phyloP scores from a whole-genome alignment of 2,329 filamentous ascomycete genomes.

The Hypomyces rosellus region DNA sequence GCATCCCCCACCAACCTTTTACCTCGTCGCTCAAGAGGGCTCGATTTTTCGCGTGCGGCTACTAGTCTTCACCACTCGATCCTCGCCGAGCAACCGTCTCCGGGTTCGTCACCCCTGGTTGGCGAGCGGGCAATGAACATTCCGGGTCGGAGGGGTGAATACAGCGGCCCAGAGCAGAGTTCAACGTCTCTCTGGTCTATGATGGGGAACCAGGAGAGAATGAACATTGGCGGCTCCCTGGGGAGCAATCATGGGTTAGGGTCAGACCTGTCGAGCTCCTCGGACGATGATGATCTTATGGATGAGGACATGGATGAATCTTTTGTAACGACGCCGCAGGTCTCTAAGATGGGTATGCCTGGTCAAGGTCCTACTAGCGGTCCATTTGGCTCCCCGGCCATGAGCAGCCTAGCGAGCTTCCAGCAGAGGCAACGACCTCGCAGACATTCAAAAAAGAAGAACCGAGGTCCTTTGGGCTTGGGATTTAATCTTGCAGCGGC shows the following conservation, averaged over 20 bases:
- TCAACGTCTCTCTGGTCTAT: conserved; percentile 67
- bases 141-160: conserved; percentile 46
- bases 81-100: conserved; percentile 78
- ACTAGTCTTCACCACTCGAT: conserved; percentile 95
- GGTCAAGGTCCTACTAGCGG: conserved; percentile 44
- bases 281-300: conserved; percentile 63
- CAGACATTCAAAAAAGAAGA: conserved; percentile 56
- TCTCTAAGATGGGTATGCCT: conserved; percentile 51
- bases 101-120: conserved; percentile 84
- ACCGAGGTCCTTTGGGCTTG: conserved; percentile 41
- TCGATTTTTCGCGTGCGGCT: conserved; percentile 89
- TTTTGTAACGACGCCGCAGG: conserved; percentile 77
- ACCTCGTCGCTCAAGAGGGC: conserved; percentile 78
- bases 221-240: conserved; percentile 67
- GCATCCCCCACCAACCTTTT: conserved; percentile 82
- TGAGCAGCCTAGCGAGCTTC: conserved; percentile 77
- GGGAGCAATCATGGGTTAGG: conserved; percentile 68
- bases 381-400: conserved; percentile 63
- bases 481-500: conserved; percentile 42
- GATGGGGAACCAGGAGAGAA: conserved; percentile 62
- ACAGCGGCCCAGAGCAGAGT: conserved; percentile 53
- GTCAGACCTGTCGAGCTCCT: conserved; percentile 71
- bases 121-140: conserved; percentile 61
- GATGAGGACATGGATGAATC: conserved; percentile 74
- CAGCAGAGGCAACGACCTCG: conserved; percentile 67